Evolutionary conservation across 768 basidiomycete species (phyloP), one percentile per base, ranked within the genome.

Genomic region (Leccinum barrowsii): DNA sequence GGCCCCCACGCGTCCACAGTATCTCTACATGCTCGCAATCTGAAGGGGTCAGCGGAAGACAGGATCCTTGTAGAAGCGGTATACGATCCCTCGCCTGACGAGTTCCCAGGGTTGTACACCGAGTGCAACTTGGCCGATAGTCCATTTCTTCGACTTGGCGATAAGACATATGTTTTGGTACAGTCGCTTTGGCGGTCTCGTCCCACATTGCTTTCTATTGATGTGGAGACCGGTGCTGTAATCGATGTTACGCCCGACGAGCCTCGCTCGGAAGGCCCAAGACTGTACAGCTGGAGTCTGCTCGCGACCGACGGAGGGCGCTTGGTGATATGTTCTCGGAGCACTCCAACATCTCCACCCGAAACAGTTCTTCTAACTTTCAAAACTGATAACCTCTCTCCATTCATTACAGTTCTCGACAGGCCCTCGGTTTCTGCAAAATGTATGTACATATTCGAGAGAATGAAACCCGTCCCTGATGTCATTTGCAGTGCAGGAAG

Each of bases 31-130:
- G 59, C 73, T 0, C 69, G 78, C 6, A 73, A 81, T 57, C 70
- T 83, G 56, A 55, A 17, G 5, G 60, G 55, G 6, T 54, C 11
- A 5, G 15, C 17, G 1, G 49, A 50, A 5, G 59, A 65, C 22
- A 59, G 56, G 51, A 40, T 73, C 13, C 66, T 85, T 3, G 76
- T 85, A 1, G 77, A 77, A 8, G 63, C 72, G 2, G 75, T 83
- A 3, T 70, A 74, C 44, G 76, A 79, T 26, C 75, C 79, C 0
- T 62, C 64, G 2, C 34, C 59, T 3, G 66, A 67, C 40, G 76
- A 73, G 0, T 90, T 89, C 69, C 88, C 87, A 0, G 88, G 89
- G 0, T 70, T 90, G 2, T 89, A 84, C 61, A 76, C 82, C 7
- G 75, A 81, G 21, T 76, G 73, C 57, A 79, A 78, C 59, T 71